Conservation (phyloP, 2,329 filamentous ascomycete genomes). For the Botrytis byssoidea region DNA sequence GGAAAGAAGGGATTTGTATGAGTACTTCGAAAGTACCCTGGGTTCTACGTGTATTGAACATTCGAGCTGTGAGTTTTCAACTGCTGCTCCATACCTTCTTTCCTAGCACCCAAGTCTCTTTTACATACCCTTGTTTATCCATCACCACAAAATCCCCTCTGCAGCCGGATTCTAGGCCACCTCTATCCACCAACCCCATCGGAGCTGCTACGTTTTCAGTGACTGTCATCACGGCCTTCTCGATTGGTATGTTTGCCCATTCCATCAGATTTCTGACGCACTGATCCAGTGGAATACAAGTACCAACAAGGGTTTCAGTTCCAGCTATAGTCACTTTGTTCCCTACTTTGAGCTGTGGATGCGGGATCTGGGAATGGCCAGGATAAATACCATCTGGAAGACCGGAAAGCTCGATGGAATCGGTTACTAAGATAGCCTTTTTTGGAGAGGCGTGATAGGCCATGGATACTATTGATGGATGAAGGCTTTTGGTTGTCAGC, state of each 20-base stretch:
- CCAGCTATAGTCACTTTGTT: slow-evolving; percentile 51
- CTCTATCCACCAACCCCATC: slow-evolving; percentile 31
- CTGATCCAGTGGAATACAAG: slow-evolving; percentile 50
- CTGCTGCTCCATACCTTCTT: slow-evolving; percentile 23
- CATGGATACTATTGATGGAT: slow-evolving; percentile 49
- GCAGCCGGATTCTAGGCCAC: slow-evolving; percentile 30
- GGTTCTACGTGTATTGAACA: not conserved
- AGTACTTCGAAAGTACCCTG: not conserved
- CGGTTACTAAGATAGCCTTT: slow-evolving; percentile 52
- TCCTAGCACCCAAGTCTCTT: slow-evolving; percentile 35
- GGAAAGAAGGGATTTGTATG: not conserved
- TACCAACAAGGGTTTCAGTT: slow-evolving; percentile 54
- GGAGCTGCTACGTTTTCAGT: slow-evolving; percentile 37
- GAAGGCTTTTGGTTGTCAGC: slow-evolving; percentile 37
- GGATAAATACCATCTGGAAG: slow-evolving; percentile 51
- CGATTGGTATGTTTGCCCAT: slow-evolving; percentile 32
- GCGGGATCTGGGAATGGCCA: slow-evolving; percentile 51
- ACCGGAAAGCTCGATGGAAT: slow-evolving; percentile 54
- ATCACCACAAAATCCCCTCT: slow-evolving; percentile 37
- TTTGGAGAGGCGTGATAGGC: slow-evolving; percentile 48
- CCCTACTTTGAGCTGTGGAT: slow-evolving; percentile 49
- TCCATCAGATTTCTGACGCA: slow-evolving; percentile 45
- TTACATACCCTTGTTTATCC: slow-evolving; percentile 27
- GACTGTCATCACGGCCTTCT: slow-evolving; percentile 35
- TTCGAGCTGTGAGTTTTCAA: not conserved